Conservation (phyloP, 148 eudicot species). For the Silene latifolia region DNA sequence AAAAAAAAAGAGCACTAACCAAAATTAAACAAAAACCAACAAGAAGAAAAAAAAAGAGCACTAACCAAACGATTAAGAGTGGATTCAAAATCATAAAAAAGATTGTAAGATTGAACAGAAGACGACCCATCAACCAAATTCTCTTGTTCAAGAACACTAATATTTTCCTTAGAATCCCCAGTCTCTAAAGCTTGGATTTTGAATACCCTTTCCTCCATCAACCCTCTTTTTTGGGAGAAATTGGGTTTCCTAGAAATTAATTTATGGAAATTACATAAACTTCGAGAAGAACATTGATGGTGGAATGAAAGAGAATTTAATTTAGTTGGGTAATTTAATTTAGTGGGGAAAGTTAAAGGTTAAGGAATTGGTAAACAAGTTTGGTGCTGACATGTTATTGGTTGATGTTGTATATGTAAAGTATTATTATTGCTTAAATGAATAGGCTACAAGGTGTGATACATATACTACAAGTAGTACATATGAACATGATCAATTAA, state of each 20-base stretch:
- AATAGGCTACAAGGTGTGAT: too few species aligned
- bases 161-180: slow-evolving; percentile 19
- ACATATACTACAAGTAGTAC: too few species aligned
- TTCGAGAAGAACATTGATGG: slow-evolving; percentile 12
- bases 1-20: slow-evolving; percentile 12
- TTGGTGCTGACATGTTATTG: slow-evolving; percentile 13
- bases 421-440: too few species aligned
- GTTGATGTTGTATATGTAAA: neutral
- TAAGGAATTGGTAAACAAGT: slow-evolving; percentile 11
- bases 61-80: slow-evolving; percentile 27
- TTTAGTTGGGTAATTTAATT: slow-evolving; percentile 1
- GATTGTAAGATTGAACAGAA: slow-evolving; percentile 6
- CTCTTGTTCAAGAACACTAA: slow-evolving; percentile 32
- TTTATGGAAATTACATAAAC: neutral
- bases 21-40: neutral
- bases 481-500: too few species aligned
- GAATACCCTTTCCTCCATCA: slow-evolving; percentile 22
- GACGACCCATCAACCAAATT: slow-evolving; percentile 29
- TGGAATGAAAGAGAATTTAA: neutral
- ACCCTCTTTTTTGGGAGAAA: slow-evolving; percentile 5
- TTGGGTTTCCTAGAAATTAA: slow-evolving; percentile 1
- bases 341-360: slow-evolving; percentile 4
- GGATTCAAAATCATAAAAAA: slow-evolving; percentile 16
- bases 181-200: slow-evolving; percentile 23
- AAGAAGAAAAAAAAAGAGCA: neutral